phyloP scores from a whole-genome alignment of 2,329 filamentous ascomycete genomes.

The Ophiostoma sp. region DNA sequence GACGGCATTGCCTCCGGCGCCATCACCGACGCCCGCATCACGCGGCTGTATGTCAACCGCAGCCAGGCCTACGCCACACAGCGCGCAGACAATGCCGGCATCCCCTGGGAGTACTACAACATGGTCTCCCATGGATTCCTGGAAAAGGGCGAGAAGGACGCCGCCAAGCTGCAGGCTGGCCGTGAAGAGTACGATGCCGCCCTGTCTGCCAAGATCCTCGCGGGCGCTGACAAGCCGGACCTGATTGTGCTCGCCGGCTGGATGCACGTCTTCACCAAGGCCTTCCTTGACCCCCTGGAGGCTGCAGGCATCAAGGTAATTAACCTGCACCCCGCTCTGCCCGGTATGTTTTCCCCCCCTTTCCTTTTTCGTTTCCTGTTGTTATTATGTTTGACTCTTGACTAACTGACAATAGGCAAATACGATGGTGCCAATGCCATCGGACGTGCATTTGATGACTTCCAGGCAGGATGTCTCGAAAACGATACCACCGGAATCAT shows the following conservation, averaged over 20 bases:
- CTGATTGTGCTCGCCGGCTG: constrained; percentile 78
- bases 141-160: constrained; percentile 55
- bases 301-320: constrained; percentile 62
- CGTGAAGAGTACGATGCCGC: constrained; percentile 69
- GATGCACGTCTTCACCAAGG: constrained; percentile 73
- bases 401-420: constrained; percentile 44
- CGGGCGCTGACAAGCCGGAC: constrained; percentile 49
- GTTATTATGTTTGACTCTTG: not conserved
- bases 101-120: constrained; percentile 77
- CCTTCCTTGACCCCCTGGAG: constrained; percentile 65
- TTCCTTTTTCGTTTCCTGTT: not conserved
- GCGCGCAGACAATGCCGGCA: constrained; percentile 47
- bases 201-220: constrained; percentile 61
- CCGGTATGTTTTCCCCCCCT: constrained; percentile 41
- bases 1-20: constrained; percentile 40
- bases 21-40: constrained; percentile 42
- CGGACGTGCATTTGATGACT: constrained; percentile 69
- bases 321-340: constrained; percentile 74
- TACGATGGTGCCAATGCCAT: constrained; percentile 78
- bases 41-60: constrained; percentile 46
- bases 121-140: constrained; percentile 65
- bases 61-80: constrained; percentile 43
- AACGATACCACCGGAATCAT: constrained; percentile 74
- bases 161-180: constrained; percentile 48
- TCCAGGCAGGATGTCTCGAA: constrained; percentile 57